Conservation (phyloP, 257 asterid genomes). For the Catharanthus roseus region DNA sequence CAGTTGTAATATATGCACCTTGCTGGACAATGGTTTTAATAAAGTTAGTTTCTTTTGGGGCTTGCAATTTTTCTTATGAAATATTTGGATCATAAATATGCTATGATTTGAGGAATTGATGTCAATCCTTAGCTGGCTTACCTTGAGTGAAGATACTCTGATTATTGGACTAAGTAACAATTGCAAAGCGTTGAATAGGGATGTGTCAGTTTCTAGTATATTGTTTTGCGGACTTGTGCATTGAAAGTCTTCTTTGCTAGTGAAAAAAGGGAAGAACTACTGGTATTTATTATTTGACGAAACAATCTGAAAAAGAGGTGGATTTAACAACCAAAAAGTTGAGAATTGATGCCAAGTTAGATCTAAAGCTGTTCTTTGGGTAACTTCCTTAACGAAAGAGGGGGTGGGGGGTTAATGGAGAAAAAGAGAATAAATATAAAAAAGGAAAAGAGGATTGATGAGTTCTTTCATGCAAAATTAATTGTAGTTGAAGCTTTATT, state of each 20-base stretch:
- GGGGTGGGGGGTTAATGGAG: no score
- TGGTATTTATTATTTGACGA: neutral
- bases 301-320: neutral
- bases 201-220: neutral
- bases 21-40: neutral
- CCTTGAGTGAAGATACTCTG: neutral
- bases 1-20: neutral
- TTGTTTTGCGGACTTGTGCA: neutral
- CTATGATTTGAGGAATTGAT: neutral
- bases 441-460: neutral
- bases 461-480: neutral
- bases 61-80: neutral
- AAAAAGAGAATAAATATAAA: neutral
- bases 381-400: no score
- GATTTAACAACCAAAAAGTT: neutral
- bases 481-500: neutral
- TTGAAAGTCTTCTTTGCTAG: neutral
- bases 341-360: neutral
- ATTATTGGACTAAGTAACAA: neutral
- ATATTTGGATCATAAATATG: neutral
- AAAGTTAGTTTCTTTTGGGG: neutral
- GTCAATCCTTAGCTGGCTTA: no score
- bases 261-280: neutral
- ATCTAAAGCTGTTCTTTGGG: neutral
- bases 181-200: neutral